Conservation (phyloP, 2,329 filamentous ascomycete species). For the Emergomyces orientalis region DNA sequence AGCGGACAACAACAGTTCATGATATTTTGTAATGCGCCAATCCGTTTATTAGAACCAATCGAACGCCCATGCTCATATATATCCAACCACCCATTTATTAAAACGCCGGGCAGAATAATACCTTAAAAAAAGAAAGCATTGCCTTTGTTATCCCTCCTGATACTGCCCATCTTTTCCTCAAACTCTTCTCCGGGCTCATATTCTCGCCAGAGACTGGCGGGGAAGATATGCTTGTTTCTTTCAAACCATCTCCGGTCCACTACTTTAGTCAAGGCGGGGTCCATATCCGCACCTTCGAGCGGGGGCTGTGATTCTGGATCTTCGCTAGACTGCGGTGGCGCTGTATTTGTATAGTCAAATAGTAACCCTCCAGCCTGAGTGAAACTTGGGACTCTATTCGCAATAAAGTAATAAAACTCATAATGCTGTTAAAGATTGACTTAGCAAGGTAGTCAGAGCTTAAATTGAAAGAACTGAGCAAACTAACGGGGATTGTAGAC, state of each 20-base stretch:
- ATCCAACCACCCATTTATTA: not conserved
- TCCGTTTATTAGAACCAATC: not conserved
- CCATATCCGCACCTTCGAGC: conserved; percentile 67
- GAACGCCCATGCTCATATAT: not conserved
- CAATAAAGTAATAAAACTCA: conserved; percentile 93
- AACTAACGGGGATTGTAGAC: conserved; percentile 28
- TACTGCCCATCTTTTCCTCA: conserved; percentile 51
- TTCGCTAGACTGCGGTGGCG: conserved; percentile 25
- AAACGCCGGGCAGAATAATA: not conserved
- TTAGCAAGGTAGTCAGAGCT: conserved; percentile 5
- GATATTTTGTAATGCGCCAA: not conserved
- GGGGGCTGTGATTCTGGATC: conserved; percentile 42
- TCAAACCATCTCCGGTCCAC: conserved; percentile 97
- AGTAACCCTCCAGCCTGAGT: conserved; percentile 64
- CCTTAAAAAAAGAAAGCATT: conserved; percentile 82
- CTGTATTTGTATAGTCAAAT: conserved; percentile 61
- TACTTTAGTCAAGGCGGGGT: conserved; percentile 78
- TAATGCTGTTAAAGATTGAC: conserved; percentile 59
- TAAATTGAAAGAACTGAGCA: not conserved
- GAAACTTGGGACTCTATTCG: conserved; percentile 59
- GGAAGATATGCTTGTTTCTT: conserved; percentile 95
- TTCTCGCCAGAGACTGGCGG: conserved; percentile 89
- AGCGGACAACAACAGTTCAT: not conserved
- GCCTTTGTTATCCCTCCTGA: conserved; percentile 74
- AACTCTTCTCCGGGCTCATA: conserved; percentile 85